Base-by-base conservation (phyloP, 805 yeast genomes). In the Candida patagonica region DNA sequence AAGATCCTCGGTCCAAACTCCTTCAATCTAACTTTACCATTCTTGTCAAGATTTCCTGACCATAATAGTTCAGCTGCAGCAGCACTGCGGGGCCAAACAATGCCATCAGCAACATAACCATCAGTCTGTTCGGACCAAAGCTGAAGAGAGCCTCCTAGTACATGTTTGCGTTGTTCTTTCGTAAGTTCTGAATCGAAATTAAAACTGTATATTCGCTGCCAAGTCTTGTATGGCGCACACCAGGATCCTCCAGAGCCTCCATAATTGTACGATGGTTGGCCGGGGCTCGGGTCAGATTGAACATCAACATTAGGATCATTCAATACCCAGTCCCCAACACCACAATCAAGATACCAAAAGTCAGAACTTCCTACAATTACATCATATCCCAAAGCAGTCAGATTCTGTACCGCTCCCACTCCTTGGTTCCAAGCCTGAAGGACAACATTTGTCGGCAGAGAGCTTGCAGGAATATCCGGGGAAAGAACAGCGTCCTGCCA, bases 171-270 rank as follows among this genome's bases (percentile, higher is more conserved):
- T 44, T 65, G 59, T 5, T 37, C 48, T 1, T 40, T 48, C 5
- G 62, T 62, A 20, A 65, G 52, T 35, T 52, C 52, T 9, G 51
- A 50, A 10, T 55, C 42, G 35, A 63, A 52, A 40, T 63, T 65
- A 35, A 48, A 62, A 38, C 50, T 45, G 47, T 64, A 65, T 26
- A 65, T 63, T 27, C 63, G 46, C 45, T 65, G 69, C 66, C 66
- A 65, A 0, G 62, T 56, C 46, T 65, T 65, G 50, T 65, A 65
- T 6, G 70, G 69, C n/a, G 52, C 62, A 46, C 69, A 64, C 62
- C 65, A 62, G 3, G 63, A 56, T 6, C 67, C 66, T 21, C 61
- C 65, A 33, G 30, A 24, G 4, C 52, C 50, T 3, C 57, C 58
- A 13, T 48, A 42, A 44, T 62, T 61, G 51, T 57, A 60, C 15